Percentiles rank a stretch among this genome's conserved stretches.
phyloP scores from a whole-genome alignment of 768 basidiomycete genomes.

The Russula brevipes region DNA sequence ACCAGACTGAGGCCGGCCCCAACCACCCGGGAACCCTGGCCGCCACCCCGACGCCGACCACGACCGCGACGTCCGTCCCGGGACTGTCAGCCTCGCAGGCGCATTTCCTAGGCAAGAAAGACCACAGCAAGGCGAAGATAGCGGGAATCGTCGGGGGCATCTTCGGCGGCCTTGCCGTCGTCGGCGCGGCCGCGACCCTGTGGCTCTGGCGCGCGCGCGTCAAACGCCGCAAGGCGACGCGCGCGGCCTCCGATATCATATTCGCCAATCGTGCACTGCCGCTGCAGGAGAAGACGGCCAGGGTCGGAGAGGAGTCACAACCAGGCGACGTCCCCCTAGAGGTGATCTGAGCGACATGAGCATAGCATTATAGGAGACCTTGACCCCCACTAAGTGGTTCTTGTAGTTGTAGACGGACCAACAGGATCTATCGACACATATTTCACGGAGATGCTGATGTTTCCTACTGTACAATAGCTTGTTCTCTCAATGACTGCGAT shows the following conservation, averaged over 20 bases:
- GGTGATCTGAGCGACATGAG: neutral
- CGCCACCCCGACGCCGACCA: neutral
- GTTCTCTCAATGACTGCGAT: neutral
- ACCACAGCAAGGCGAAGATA: neutral
- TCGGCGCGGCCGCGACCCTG: neutral
- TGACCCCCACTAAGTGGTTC: neutral
- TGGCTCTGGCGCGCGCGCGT: conserved; percentile 12
- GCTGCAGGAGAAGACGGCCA: conserved; percentile 9
- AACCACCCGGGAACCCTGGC: neutral
- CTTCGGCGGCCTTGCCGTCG: neutral
- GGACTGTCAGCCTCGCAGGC: neutral
- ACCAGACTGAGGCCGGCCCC: neutral
- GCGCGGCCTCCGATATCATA: conserved; percentile 1
- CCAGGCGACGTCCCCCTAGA: neutral
- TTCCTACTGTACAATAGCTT: neutral
- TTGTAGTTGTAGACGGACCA: neutral
- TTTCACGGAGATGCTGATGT: neutral
- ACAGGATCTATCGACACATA: neutral
- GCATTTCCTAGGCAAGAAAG: neutral
- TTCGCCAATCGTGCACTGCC: neutral
- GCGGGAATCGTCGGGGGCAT: conserved; percentile 3
- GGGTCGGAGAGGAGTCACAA: neutral
- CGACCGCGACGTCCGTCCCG: conserved; percentile 8
- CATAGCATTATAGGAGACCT: too few species aligned
- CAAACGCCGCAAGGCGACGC: conserved; percentile 9